Conservation (phyloP, 768 basidiomycete genomes). For the Boletus coccyginus region DNA sequence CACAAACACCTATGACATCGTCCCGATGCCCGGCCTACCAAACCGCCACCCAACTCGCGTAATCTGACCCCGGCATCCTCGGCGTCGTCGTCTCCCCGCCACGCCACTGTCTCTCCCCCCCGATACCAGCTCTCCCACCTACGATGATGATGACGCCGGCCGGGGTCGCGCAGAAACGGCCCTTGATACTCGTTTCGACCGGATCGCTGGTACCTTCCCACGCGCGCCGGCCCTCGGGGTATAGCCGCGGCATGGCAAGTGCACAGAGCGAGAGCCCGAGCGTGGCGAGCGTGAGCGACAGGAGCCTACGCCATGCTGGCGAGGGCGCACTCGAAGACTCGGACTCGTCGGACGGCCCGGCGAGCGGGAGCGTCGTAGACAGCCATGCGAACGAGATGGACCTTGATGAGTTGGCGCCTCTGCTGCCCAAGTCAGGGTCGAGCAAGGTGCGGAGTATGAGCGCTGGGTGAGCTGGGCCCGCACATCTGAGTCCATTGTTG, state of each 20-base stretch:
- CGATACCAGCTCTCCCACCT: constrained; percentile 32
- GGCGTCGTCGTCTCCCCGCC: constrained; percentile 54
- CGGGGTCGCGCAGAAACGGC: constrained; percentile 42
- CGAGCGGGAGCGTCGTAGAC: constrained; percentile 18
- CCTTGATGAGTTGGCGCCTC: constrained; percentile 30
- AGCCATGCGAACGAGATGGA: constrained; percentile 30
- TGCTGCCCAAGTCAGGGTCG: constrained; percentile 19
- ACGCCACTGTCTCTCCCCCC: constrained; percentile 30
- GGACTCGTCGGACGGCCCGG: constrained; percentile 50
- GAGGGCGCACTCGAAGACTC: constrained; percentile 80
- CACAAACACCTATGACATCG: constrained; percentile 21
- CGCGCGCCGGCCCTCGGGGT: constrained; percentile 38
- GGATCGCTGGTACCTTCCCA: constrained; percentile 30
- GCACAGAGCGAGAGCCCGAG: constrained; percentile 33
- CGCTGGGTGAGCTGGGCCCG: constrained; percentile 22
- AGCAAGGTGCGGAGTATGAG: constrained; percentile 39
- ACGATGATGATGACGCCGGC: constrained; percentile 43
- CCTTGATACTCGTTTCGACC: constrained; percentile 37
- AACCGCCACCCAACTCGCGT: constrained; percentile 39
- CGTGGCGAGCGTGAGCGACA: constrained; percentile 37
- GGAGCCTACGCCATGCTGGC: constrained; percentile 62
- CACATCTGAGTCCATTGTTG: constrained; percentile 67
- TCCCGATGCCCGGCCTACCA: constrained; percentile 19
- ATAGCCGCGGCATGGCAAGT: constrained; percentile 39
- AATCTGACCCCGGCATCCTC: constrained; percentile 58